Conservation (phyloP, 1,284 basidiomycete species). For the Papiliotrema flavescens region DNA sequence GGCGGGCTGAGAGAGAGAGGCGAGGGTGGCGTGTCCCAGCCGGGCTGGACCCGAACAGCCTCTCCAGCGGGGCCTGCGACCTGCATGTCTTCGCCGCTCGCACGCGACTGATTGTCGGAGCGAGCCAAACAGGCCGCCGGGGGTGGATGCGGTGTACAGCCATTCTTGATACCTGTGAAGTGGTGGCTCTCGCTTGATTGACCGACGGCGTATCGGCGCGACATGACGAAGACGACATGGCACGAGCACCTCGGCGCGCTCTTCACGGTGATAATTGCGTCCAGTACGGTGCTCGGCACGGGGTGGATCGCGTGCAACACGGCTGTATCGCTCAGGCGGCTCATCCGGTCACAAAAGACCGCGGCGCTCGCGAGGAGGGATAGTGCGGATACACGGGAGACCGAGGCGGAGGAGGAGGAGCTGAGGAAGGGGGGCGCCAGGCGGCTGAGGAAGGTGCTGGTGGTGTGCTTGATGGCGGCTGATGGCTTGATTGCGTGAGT, state of each 20-base stretch:
- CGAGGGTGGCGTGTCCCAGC: too few species aligned
- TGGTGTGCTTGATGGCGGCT: neutral
- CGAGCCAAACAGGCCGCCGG: too few species aligned
- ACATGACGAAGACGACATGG: neutral
- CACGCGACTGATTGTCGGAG: too few species aligned
- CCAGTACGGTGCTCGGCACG: neutral
- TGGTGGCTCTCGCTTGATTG: too few species aligned
- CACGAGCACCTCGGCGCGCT: neutral
- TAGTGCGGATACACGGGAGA: neutral
- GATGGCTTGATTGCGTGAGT: constrained; percentile 1
- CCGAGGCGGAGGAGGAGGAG: neutral
- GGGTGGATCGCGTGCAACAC: neutral
- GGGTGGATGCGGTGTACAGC: too few species aligned
- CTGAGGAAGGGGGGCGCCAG: neutral
- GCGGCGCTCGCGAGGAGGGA: neutral
- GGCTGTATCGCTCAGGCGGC: neutral
- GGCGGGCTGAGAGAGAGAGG: too few species aligned
- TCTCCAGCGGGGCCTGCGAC: too few species aligned
- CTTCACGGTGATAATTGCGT: neutral
- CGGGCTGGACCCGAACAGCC: too few species aligned
- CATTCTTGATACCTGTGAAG: too few species aligned
- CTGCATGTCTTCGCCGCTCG: too few species aligned
- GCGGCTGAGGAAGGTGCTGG: neutral
- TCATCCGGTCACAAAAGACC: neutral
- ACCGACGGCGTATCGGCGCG: too few species aligned